Percentiles rank a stretch among this genome's conserved stretches.
Evolutionary conservation across 2,329 filamentous ascomycete species (phyloP).

Genomic region (Helicocarpus griseus): DNA sequence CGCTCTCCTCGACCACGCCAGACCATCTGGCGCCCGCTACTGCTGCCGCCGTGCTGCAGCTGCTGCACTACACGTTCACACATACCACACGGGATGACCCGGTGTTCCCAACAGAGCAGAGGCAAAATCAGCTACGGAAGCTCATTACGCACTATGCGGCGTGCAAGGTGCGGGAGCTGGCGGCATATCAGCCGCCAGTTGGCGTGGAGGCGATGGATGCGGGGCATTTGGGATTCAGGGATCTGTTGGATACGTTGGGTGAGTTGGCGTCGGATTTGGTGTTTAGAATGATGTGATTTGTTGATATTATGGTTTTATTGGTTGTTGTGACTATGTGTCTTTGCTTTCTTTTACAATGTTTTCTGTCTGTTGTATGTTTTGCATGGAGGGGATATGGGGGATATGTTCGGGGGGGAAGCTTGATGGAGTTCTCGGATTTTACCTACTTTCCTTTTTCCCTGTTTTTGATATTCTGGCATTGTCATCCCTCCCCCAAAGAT

Average conservation of each 20-base stretch:
- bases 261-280: constrained; percentile 34
- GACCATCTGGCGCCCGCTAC: constrained; percentile 13
- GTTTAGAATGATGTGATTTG: constrained; percentile 30
- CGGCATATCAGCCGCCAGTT: constrained; percentile 19
- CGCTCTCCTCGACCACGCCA: constrained; percentile 12
- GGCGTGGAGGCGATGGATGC: constrained; percentile 17
- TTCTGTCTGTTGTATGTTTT: not conserved
- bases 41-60: constrained; percentile 27
- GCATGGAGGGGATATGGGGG: not conserved
- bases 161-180: constrained; percentile 31
- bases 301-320: not conserved
- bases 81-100: constrained; percentile 32
- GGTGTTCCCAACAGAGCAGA: constrained; percentile 20
- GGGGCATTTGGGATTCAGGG: constrained; percentile 24
- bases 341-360: not conserved
- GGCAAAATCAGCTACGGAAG: constrained; percentile 32
- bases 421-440: not conserved
- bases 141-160: constrained; percentile 32
- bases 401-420: not conserved
- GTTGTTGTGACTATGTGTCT: not conserved
- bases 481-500: constrained; percentile 10
- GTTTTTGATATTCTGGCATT: constrained; percentile 1
- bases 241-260: constrained; percentile 27
- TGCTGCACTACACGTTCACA: constrained; percentile 30
- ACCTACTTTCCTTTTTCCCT: not conserved